Base-by-base conservation (phyloP, 2,329 filamentous ascomycete species). In the Penicillium corylophilum region DNA sequence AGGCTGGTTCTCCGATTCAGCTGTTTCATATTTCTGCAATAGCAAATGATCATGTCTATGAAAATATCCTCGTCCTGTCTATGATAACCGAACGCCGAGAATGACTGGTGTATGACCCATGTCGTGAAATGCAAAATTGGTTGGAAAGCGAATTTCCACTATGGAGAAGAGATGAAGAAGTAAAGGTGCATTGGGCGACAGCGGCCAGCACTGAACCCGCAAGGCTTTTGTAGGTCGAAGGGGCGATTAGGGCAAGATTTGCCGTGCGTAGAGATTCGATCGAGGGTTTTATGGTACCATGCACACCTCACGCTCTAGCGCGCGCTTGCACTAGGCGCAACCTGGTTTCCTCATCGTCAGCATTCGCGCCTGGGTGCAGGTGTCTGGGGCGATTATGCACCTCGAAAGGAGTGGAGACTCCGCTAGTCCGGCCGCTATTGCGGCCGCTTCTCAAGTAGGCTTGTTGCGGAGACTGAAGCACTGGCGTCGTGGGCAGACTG, bases 241-340 rank as follows among this genome's bases (percentile, higher is more conserved):
- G 22, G 40, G 23, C 15, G 2, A 18, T 36, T 36, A 36, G 18
- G 13, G 33, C 10, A 28, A 10, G 12, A 10, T 16, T 20, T 20
- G 10, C 4, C 4, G 35, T 28, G n/a, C 36, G 41, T 33, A 36
- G 28, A 41, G 12, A 22, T 20, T 15, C 13, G 26, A 23, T 39
- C 15, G 23, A 35, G 9, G 20, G 26, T 18, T 31, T 22, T 5
- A 38, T 9, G 46, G 44, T 42, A 33, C 44, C 45, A 4, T 35
- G 13, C 3, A 6, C 38, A 20, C 40, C 20, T 66, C 60, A 70
- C 39, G 54, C 63, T 56, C 70, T 61, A 46, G 69, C 70, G 56
- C 71, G 66, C 24, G 70, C 67, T 64, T 76, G 74, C 46, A 69
- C 58, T 36, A 76, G 59, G 48, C 73, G 68, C 39, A 74, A 57